Conservation (phyloP, 2,329 filamentous ascomycete genomes). For the Ilyonectria destructans region DNA sequence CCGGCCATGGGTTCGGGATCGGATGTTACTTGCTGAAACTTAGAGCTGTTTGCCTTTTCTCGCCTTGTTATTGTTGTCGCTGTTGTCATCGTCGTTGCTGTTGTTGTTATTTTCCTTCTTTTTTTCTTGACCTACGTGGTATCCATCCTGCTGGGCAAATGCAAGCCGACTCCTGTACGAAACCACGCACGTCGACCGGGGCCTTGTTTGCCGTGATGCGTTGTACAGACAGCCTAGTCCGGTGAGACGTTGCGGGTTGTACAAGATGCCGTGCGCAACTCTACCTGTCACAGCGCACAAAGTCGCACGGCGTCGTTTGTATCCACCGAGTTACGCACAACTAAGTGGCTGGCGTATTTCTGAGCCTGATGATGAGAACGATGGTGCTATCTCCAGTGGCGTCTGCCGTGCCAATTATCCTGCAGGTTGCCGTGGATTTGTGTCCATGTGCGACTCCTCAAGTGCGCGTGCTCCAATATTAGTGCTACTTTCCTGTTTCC, state of each 20-base stretch:
- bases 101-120: background rate
- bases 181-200: background rate
- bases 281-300: background rate
- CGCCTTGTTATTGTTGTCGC: background rate
- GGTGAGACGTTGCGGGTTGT: conserved; percentile 1
- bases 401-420: background rate
- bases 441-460: no score
- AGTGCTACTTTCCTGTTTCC: background rate
- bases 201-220: background rate
- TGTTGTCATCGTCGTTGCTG: background rate
- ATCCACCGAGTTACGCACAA: background rate
- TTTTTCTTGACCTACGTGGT: background rate
- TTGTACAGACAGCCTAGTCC: no score
- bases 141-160: background rate
- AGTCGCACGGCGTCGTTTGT: conserved; percentile 1
- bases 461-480: no score
- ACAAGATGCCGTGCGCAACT: conserved; percentile 17
- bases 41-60: background rate
- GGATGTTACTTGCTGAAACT: conserved; percentile 8
- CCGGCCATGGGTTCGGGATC: conserved; percentile 18
- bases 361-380: background rate
- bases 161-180: background rate
- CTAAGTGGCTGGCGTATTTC: background rate
- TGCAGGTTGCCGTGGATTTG: background rate
- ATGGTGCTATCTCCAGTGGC: background rate